These are phyloP conservation scores for Lachnellula willkommii DNA, from an alignment of 2,329 filamentous ascomycete species.

Conservation along the genomic window DNA sequence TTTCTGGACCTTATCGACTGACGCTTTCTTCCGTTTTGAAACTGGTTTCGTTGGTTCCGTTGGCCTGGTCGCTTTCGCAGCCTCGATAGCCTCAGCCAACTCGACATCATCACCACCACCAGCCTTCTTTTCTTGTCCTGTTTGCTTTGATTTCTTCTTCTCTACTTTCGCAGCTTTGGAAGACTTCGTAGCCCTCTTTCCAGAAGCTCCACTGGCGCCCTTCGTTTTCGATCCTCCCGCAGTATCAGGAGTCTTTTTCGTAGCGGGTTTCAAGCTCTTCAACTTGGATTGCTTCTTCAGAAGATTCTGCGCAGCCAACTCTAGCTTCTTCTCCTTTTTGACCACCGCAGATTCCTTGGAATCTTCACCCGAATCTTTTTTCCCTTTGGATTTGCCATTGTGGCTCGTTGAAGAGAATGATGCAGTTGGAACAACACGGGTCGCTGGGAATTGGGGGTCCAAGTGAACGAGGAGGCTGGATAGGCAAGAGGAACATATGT, in stretches of 20 bases:
- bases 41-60: too few species aligned
- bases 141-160: too few species aligned
- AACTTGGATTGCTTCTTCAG: not conserved
- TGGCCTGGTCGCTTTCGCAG: too few species aligned
- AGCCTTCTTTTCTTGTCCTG: too few species aligned
- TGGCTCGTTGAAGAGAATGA: conserved; percentile 9
- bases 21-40: too few species aligned
- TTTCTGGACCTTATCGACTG: too few species aligned
- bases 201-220: too few species aligned
- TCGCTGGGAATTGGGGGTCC: conserved; percentile 2
- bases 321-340: not conserved
- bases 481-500: conserved; percentile 4
- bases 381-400: not conserved
- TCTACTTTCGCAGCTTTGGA: too few species aligned
- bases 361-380: conserved; percentile 2
- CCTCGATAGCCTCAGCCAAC: too few species aligned
- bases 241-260: not conserved
- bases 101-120: too few species aligned
- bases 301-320: not conserved
- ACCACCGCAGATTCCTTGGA: not conserved
- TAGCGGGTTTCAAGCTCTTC: not conserved
- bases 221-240: too few species aligned
- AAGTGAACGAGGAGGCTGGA: not conserved
- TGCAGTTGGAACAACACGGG: not conserved
- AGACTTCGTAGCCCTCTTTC: too few species aligned